Percentiles rank a stretch among this genome's conserved stretches.
Conservation (phyloP, 1,284 basidiomycete species). For the Ceratobasidium sp. region DNA sequence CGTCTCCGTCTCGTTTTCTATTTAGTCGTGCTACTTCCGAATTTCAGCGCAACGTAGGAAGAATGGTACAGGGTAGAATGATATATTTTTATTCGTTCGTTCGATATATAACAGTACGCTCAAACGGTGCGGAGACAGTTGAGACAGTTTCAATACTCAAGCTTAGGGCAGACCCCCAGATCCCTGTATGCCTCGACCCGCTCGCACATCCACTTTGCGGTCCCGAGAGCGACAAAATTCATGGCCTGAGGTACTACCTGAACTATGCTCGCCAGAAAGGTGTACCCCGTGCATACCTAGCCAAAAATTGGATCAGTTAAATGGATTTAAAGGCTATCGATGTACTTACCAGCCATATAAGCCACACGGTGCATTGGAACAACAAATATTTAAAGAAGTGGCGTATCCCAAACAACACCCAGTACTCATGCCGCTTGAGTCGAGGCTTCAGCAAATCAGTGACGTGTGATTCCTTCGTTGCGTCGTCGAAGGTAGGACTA, state of each 20-base stretch:
- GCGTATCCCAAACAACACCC: neutral
- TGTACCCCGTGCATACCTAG: neutral
- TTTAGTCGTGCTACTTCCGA: neutral
- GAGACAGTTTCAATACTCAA: neutral
- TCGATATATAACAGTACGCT: neutral
- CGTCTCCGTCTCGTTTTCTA: too few species aligned
- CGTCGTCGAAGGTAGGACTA: neutral
- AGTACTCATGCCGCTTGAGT: neutral
- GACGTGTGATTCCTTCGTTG: neutral
- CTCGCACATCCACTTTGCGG: constrained; percentile 10
- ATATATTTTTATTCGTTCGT: too few species aligned
- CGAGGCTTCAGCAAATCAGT: neutral
- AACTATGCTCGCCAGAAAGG: neutral
- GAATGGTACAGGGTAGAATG: too few species aligned
- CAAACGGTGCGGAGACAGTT: too few species aligned
- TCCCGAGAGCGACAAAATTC: neutral
- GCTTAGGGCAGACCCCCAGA: neutral
- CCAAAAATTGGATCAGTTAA: neutral
- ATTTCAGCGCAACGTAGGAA: neutral
- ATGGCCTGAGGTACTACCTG: neutral
- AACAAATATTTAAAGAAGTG: neutral
- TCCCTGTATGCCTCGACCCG: neutral
- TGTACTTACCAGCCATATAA: neutral
- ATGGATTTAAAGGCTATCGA: neutral
- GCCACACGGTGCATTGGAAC: neutral